Conservation (phyloP, 352 stramenopile species). For the Globisporangium canariense region DNA sequence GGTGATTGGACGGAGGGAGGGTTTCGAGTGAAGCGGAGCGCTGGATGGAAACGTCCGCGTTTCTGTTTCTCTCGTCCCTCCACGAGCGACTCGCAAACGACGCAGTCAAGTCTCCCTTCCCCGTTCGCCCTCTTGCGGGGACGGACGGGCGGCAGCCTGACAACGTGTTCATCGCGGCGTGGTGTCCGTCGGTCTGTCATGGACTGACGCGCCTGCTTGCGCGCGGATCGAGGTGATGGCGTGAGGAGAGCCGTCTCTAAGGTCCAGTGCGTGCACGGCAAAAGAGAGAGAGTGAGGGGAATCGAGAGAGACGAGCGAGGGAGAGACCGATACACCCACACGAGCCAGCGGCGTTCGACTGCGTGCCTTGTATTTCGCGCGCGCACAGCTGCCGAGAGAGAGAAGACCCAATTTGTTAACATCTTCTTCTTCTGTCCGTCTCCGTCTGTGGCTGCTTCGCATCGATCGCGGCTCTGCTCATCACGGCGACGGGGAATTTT, state of each 20-base stretch:
- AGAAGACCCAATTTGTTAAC: constrained; percentile 63
- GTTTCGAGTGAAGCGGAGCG: background rate
- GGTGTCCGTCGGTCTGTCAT: constrained; percentile 2
- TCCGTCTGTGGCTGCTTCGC: constrained; percentile 23
- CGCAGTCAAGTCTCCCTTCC: constrained; percentile 2
- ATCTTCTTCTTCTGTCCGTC: constrained; percentile 86
- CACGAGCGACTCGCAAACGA: constrained; percentile 4
- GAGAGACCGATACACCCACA: constrained; percentile 8
- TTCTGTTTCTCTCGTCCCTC: background rate
- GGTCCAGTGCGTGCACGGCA: background rate
- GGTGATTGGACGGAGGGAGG: background rate
- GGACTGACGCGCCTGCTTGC: background rate
- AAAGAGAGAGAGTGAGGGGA: constrained; percentile 11
- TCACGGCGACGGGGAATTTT: constrained; percentile 16
- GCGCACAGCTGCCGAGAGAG: constrained; percentile 14
- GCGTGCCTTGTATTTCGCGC: constrained; percentile 17
- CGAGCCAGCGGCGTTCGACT: constrained; percentile 11
- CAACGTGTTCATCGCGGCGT: constrained; percentile 2
- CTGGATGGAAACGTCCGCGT: constrained; percentile 1
- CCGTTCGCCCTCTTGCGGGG: background rate
- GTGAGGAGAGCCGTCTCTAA: constrained; percentile 1
- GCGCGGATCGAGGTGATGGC: constrained; percentile 11
- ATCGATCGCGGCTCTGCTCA: constrained; percentile 18
- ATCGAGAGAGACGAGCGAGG: constrained; percentile 10
- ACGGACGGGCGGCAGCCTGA: background rate